A percentile compares a stretch with the other conserved stretches of the same genome.
phyloP scores from a whole-genome alignment of 805 yeast genomes.

The Candida andamanensis region DNA sequence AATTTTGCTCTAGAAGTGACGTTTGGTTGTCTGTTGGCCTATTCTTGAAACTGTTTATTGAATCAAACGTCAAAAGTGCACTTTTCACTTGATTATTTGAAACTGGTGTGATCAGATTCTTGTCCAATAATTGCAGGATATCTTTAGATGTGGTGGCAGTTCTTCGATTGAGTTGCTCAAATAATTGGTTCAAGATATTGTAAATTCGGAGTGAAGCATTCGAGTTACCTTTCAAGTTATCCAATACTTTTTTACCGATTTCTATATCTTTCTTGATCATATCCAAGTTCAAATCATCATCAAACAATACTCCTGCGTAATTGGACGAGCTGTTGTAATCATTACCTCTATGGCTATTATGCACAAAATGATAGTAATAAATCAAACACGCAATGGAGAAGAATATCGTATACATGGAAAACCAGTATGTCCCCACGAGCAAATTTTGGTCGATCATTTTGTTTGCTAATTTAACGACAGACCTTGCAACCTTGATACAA shows the following conservation, averaged over 20 bases:
- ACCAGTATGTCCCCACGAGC: conserved; percentile 86
- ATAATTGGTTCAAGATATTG: conserved; percentile 70
- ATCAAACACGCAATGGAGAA: conserved; percentile 84
- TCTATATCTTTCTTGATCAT: conserved; percentile 76
- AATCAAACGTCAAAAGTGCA: conserved; percentile 10
- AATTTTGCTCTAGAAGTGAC: conserved; percentile 4
- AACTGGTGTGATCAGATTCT: conserved; percentile 1
- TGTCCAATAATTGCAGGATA: conserved; percentile 5
- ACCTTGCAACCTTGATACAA: conserved; percentile 78
- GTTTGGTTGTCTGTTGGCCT: conserved; percentile 2
- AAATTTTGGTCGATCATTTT: conserved; percentile 70
- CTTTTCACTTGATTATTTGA: conserved; percentile 8
- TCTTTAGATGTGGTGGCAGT: conserved; percentile 47
- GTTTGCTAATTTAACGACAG: conserved; percentile 74
- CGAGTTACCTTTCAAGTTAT: conserved; percentile 64
- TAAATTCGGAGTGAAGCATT: conserved; percentile 78
- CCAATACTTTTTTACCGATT: conserved; percentile 69
- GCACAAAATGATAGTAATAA: conserved; percentile 63
- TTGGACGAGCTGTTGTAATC: conserved; percentile 23
- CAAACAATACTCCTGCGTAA: conserved; percentile 42
- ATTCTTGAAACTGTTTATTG: conserved; percentile 7
- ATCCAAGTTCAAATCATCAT: conserved; percentile 43
- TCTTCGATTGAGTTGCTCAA: conserved; percentile 70
- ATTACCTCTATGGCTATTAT: conserved; percentile 14
- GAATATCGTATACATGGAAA: conserved; percentile 82